These are phyloP conservation scores for Colletotrichum acutatum DNA, from an alignment of 2,329 filamentous ascomycete species.

Conservation along the genomic window DNA sequence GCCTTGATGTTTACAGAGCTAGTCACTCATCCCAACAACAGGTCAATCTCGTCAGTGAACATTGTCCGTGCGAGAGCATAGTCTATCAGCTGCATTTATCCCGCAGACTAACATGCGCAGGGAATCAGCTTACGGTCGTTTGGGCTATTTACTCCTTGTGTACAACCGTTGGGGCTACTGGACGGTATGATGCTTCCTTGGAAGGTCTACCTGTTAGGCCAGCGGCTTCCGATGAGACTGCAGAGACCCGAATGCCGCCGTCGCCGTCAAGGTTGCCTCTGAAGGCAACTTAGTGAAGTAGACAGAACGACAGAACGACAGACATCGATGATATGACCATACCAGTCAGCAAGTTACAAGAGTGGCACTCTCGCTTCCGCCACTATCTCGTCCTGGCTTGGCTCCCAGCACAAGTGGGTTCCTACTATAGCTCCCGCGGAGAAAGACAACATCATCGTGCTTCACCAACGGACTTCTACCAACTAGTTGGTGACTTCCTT, in stretches of 20 bases:
- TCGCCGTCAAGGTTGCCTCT: no score
- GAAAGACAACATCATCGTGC: background rate
- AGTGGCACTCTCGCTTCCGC: background rate
- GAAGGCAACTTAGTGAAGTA: background rate
- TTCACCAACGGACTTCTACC: background rate
- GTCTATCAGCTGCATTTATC: background rate
- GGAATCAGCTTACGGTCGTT: background rate
- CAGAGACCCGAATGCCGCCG: background rate
- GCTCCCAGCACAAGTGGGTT: background rate
- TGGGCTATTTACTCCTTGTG: background rate
- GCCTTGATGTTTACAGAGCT: constrained; percentile 4
- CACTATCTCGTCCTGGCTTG: background rate
- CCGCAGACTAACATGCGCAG: background rate
- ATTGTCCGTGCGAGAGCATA: constrained; percentile 15
- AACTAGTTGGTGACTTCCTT: background rate
- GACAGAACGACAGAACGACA: background rate
- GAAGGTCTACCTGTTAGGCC: background rate
- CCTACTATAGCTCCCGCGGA: background rate
- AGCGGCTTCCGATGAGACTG: background rate
- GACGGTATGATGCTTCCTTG: background rate
- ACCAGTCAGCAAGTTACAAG: background rate
- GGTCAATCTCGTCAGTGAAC: background rate
- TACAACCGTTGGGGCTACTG: background rate
- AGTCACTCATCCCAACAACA: constrained; percentile 22
- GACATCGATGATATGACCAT: background rate